Evolutionary conservation across 257 asterid genomes (phyloP), one percentile per base, ranked within the genome.

Genomic region (Phtheirospermum japonicum): DNA sequence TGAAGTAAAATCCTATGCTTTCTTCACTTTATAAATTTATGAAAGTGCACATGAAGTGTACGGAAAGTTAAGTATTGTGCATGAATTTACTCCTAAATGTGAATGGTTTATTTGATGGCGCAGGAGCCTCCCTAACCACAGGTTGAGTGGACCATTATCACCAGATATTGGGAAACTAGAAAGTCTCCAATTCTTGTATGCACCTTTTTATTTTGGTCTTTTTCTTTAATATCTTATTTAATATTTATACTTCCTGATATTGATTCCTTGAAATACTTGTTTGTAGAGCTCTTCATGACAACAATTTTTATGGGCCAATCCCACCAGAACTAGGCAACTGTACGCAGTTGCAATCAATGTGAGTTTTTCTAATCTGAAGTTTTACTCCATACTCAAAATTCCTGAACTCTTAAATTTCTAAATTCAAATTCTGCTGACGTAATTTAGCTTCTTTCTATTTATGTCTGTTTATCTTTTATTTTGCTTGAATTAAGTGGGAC

Each of bases 311-410:
- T 61, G 97, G 95, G 69, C 58, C 74, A 71, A 84, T 89, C 66
- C 97, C 94, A 68, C 84, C 91, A 62, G 89, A 82, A 65, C 68
- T 89, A 74, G 97, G 94, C 63, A 84, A 86, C 74, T 89, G 97
- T 74, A 77, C 86, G 4, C 78, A 65, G 65, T 76, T 89, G 91
- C 80, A 57, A 64, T 81, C 94, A 30, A 20, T 86, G 95, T 89
- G 67, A 39, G 9, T 28, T 28, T 68, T 23, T 61, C 48, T 63
- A 33, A 32, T 54, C 37, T 14, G 26, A 32, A 52, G 32, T 62
- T 59, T 11, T 57, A 36, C 72, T 39, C 63, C 61, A 12, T 59
- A 55, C 54, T 40, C 36, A 49, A 52, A 12, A 36, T 65, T 57
- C 37, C 16, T 32, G 64, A 46, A 11, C 28, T 43, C 26, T 65